phyloP scores from a whole-genome alignment of 73 alveolate genomes.

The Effrenium voratum region DNA sequence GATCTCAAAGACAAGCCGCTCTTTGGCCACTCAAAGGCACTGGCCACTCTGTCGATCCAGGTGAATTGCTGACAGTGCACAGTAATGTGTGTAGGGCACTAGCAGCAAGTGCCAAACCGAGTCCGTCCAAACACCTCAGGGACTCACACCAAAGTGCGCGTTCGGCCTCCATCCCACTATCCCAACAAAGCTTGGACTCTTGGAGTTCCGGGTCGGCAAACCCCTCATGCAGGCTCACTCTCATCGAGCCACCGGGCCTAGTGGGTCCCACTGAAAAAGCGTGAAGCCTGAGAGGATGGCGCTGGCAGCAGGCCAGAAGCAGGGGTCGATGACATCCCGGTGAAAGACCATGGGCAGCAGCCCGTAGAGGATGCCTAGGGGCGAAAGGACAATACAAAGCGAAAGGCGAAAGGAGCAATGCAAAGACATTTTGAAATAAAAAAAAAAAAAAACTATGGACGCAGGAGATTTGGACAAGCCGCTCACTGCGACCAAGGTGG shows the following conservation, averaged over 20 bases:
- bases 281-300: conserved; percentile 53
- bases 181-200: background rate
- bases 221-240: background rate
- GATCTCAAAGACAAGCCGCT: too few relatives aligned
- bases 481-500: conserved; percentile 49
- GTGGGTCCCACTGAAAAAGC: conserved; percentile 50
- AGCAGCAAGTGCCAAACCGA: conserved; percentile 74
- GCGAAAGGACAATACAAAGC: too few relatives aligned
- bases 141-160: background rate
- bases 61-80: conserved; percentile 30
- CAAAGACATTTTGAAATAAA: too few relatives aligned
- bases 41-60: conserved; percentile 13
- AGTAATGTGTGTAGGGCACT: conserved; percentile 42
- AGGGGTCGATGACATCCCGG: conserved; percentile 30
- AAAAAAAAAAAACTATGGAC: too few relatives aligned
- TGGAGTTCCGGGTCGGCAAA: background rate
- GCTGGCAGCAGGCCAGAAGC: conserved; percentile 42
- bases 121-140: conserved; percentile 81
- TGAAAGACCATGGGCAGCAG: conserved; percentile 65
- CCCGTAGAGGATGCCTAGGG: conserved; percentile 66
- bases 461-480: too few relatives aligned
- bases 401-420: too few relatives aligned
- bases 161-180: background rate
- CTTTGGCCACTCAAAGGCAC: too few relatives aligned
- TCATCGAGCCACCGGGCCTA: background rate